Evolutionary conservation across 2,329 filamentous ascomycete species (phyloP).

Genomic region (Aspergillaceae sp.): DNA sequence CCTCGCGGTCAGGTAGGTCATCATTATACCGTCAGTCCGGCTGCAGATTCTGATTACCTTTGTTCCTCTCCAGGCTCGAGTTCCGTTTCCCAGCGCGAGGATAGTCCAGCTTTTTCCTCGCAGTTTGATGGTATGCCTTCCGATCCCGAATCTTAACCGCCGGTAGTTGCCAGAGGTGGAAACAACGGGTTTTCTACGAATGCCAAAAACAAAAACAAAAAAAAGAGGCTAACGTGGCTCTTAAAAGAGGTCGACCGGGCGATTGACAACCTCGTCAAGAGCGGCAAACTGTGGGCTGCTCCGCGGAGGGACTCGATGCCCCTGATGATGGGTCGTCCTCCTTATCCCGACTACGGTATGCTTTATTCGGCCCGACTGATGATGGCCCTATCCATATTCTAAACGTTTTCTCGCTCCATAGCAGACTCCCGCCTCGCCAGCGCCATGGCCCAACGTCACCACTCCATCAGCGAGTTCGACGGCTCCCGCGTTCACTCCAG

Average conservation of each 20-base stretch:
- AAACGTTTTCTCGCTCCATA: background rate
- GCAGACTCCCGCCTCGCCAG: slow-evolving; percentile 62
- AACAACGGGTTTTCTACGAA: no score
- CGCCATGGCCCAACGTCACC: slow-evolving; percentile 61
- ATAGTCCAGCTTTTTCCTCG: slow-evolving; percentile 68
- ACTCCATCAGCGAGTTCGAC: slow-evolving; percentile 79
- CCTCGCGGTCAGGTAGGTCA: slow-evolving; percentile 60
- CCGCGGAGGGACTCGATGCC: slow-evolving; percentile 73
- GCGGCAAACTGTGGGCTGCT: slow-evolving; percentile 76
- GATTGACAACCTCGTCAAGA: slow-evolving; percentile 91
- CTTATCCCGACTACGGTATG: slow-evolving; percentile 54
- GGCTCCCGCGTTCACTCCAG: slow-evolving; percentile 62
- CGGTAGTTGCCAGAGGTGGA: no score
- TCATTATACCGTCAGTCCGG: no score
- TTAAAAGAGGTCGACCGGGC: slow-evolving; percentile 82
- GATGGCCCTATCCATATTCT: background rate
- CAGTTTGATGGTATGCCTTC: slow-evolving; percentile 73
- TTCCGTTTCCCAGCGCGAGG: slow-evolving; percentile 65
- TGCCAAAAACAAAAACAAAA: no score
- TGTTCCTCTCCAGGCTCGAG: slow-evolving; percentile 51
- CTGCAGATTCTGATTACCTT: slow-evolving; percentile 5
- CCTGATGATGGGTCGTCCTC: slow-evolving; percentile 48
- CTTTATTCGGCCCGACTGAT: slow-evolving; percentile 17
- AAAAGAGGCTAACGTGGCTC: no score
- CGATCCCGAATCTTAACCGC: slow-evolving; percentile 1